Conservation (phyloP, 2,329 filamentous ascomycete genomes). For the Aspergillus pseudoterreus region DNA sequence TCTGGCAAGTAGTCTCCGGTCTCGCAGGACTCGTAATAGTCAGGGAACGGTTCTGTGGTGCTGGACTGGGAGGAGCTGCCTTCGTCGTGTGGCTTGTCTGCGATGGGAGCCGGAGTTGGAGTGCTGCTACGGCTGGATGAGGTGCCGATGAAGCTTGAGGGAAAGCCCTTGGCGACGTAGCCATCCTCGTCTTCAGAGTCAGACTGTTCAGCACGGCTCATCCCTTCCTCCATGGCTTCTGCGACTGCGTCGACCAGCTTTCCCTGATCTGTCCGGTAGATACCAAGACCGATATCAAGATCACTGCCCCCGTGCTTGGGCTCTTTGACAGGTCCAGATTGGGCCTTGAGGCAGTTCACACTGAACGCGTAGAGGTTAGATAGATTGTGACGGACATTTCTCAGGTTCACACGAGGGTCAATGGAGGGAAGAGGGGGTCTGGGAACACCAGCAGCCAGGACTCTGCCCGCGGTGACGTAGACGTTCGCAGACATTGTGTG, state of each 20-base stretch:
- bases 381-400: not conserved
- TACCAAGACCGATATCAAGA: not conserved
- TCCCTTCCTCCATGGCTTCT: not conserved
- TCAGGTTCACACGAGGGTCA: not conserved
- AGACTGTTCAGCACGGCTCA: not conserved
- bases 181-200: not conserved
- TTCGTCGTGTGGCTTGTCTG: not conserved
- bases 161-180: too few species aligned
- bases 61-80: not conserved
- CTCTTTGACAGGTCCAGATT: not conserved
- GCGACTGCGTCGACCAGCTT: not conserved
- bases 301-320: not conserved
- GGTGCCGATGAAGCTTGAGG: too few species aligned
- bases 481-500: not conserved
- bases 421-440: not conserved
- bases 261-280: not conserved
- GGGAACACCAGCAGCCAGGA: not conserved
- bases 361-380: not conserved
- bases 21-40: conserved; percentile 21
- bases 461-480: not conserved
- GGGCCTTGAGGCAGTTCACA: not conserved
- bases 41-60: conserved; percentile 23
- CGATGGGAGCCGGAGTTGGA: not conserved
- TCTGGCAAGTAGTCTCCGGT: conserved; percentile 3
- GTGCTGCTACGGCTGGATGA: not conserved